phyloP scores from a whole-genome alignment of 345 rosid species.

The Viola odorata region DNA sequence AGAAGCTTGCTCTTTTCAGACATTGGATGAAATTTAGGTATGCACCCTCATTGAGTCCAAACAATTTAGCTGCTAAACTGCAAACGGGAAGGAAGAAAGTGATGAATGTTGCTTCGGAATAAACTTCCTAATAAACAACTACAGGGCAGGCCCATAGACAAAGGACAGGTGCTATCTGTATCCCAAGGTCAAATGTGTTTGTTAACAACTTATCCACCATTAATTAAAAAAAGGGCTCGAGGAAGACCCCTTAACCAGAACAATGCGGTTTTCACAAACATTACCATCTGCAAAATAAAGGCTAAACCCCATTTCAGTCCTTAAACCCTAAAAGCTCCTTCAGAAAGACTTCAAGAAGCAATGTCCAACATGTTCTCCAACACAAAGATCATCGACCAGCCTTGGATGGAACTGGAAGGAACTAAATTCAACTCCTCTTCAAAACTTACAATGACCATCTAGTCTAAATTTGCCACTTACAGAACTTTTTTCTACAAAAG shows the following conservation, averaged over 20 bases:
- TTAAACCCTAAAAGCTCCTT: no score
- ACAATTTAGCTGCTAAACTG: no score
- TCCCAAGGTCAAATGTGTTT: background rate
- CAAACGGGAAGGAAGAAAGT: background rate
- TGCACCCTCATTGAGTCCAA: no score
- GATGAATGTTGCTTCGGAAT: background rate
- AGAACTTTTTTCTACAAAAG: background rate
- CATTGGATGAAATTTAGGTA: slow-evolving; percentile 23
- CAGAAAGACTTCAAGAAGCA: no score
- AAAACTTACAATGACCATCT: no score
- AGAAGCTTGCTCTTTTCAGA: slow-evolving; percentile 25
- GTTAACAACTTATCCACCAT: background rate
- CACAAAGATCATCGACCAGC: slow-evolving; percentile 2
- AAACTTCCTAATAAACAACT: background rate
- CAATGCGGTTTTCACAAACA: slow-evolving; percentile 2
- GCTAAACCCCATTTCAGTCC: slow-evolving; percentile 4
- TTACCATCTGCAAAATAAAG: slow-evolving; percentile 1
- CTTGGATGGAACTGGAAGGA: background rate
- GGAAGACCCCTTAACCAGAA: background rate
- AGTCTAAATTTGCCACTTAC: background rate
- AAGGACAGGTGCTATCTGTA: no score
- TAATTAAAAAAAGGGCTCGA: background rate
- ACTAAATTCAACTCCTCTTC: background rate
- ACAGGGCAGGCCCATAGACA: no score
- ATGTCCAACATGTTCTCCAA: background rate